phyloP scores from a whole-genome alignment of 2,329 filamentous ascomycete genomes.

The Sporothrix luriei region DNA sequence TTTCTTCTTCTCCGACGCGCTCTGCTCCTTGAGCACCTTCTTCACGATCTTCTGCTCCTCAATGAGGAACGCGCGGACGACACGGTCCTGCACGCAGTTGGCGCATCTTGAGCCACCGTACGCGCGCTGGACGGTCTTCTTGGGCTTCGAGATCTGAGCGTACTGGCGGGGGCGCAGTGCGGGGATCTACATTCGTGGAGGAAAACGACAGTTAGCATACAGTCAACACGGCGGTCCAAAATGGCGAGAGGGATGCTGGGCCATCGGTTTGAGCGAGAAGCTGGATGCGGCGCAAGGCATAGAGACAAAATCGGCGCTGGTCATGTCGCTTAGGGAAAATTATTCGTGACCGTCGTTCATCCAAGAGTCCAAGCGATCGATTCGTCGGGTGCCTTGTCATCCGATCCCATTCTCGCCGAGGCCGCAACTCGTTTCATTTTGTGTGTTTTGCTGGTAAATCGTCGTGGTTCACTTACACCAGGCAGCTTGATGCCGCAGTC shows the following conservation, averaged over 20 bases:
- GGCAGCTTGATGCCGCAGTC: constrained; percentile 98
- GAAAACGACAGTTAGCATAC: constrained; percentile 13
- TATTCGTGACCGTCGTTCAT: not conserved
- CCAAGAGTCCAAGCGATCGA: not conserved
- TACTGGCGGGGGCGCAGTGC: constrained; percentile 99
- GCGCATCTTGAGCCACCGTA: constrained; percentile 98
- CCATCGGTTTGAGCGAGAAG: not conserved
- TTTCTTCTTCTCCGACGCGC: constrained; percentile 37
- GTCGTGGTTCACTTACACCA: constrained; percentile 72
- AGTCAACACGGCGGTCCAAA: not conserved
- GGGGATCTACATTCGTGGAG: constrained; percentile 57
- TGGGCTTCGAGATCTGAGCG: constrained; percentile 92
- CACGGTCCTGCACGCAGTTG: constrained; percentile 97
- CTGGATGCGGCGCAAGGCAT: not conserved
- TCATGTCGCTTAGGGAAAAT: not conserved
- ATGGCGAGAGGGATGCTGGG: not conserved
- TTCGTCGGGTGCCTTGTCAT: not conserved
- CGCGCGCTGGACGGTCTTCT: constrained; percentile 98
- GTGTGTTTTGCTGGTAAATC: not conserved
- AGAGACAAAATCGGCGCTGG: not conserved
- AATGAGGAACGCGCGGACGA: constrained; percentile 97
- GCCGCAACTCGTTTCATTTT: not conserved
- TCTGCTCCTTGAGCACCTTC: constrained; percentile 99
- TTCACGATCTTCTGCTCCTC: constrained; percentile 99
- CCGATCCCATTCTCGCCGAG: not conserved